phyloP scores from a whole-genome alignment of 2,329 filamentous ascomycete genomes.

The Clarireedia hainanense region DNA sequence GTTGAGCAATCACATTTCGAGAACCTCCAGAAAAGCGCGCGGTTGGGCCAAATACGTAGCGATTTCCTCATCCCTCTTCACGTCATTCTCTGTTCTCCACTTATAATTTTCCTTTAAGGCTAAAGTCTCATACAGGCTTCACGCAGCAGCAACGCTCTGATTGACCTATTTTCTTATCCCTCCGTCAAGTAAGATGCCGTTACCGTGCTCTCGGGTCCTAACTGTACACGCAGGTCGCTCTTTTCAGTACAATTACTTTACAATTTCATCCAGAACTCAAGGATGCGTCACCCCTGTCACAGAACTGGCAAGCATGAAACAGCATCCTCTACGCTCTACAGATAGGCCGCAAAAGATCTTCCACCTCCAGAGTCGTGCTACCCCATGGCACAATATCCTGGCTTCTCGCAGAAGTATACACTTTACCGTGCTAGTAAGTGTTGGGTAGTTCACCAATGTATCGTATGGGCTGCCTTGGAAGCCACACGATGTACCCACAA shows the following conservation, averaged over 20 bases:
- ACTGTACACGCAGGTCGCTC: background rate
- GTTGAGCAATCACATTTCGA: too few relatives aligned
- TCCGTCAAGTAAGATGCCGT: background rate
- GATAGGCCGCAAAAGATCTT: background rate
- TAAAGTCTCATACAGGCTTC: too few relatives aligned
- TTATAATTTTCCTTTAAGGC: too few relatives aligned
- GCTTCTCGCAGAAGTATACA: background rate
- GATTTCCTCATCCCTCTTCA: too few relatives aligned
- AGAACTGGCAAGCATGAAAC: conserved; percentile 1
- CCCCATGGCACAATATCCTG: background rate
- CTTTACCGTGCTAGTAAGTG: background rate
- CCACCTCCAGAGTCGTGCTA: too few relatives aligned
- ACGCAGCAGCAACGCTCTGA: too few relatives aligned
- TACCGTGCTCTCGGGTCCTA: conserved; percentile 5
- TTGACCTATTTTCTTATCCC: too few relatives aligned
- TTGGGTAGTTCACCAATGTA: background rate
- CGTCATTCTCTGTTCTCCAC: too few relatives aligned
- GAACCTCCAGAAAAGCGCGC: too few relatives aligned
- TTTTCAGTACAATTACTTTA: conserved; percentile 1
- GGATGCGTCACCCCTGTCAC: background rate
- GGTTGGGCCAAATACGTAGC: too few relatives aligned
- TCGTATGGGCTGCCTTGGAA: background rate
- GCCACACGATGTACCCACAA: background rate
- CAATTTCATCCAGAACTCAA: background rate
- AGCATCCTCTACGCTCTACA: background rate